A percentile compares a stretch with the other conserved stretches of the same genome.
These are phyloP conservation scores for Auricularia heimuer DNA, from an alignment of 768 basidiomycete species.

Conservation along the genomic window DNA sequence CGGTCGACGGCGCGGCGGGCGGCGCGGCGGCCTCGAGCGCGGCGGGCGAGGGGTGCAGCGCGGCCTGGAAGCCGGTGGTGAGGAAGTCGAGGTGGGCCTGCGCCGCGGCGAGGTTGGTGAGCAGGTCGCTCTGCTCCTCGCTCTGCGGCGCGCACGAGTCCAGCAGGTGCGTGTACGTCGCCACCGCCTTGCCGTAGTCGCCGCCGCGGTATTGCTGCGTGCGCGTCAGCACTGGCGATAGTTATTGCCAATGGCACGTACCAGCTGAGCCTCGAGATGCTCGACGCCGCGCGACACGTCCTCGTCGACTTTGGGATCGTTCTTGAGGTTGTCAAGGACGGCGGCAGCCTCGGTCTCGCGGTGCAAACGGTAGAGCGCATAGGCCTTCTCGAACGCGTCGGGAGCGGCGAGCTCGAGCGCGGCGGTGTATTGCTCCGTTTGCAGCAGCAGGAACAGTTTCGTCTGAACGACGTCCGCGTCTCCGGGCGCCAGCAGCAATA, in stretches of 20 bases:
- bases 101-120: conserved; percentile 75
- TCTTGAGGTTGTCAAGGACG: conserved; percentile 39
- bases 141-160: conserved; percentile 73
- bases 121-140: conserved; percentile 80
- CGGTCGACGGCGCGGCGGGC: conserved; percentile 33
- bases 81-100: conserved; percentile 81
- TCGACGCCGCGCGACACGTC: conserved; percentile 48
- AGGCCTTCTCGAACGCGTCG: conserved; percentile 59
- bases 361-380: conserved; percentile 79
- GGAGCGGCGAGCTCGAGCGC: conserved; percentile 52
- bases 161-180: conserved; percentile 72
- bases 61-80: conserved; percentile 51
- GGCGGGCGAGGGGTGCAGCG: conserved; percentile 50
- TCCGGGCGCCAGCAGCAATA: conserved; percentile 54
- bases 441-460: conserved; percentile 78
- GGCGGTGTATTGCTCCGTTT: conserved; percentile 69
- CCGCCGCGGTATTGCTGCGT: conserved; percentile 71
- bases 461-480: conserved; percentile 71
- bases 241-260: conserved; percentile 28
- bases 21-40: conserved; percentile 56
- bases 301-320: conserved; percentile 27
- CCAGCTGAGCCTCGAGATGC: conserved; percentile 85
- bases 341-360: conserved; percentile 56
- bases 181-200: conserved; percentile 59
- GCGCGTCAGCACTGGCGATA: conserved; percentile 4